Evolutionary conservation across 169 alveolate species (phyloP), one percentile per base, ranked within the genome.

Genomic region (Cryptosporidium xiaoi): DNA sequence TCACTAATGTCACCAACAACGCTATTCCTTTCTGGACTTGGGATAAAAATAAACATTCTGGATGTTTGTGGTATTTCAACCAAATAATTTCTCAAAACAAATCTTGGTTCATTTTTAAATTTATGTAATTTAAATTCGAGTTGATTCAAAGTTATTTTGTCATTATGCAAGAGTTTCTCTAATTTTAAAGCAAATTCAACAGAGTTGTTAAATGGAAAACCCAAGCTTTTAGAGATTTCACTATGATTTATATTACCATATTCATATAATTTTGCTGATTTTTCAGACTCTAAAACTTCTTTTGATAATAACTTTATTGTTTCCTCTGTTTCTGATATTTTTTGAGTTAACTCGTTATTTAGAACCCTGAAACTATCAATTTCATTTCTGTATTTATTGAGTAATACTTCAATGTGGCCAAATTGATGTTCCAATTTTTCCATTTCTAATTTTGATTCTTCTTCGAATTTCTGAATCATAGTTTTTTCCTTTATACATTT

Each of bases 51-150:
- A 60, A 34, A 40, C 15, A 77, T 56, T 77, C 56, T 77, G 40
- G 87, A 56, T 12, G 29, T 7, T 33, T 34, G 69, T 2, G 71
- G 71, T 56, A 77, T 77, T 60, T 77, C 87, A 40, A 56, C 29
- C 2, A 71, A 77, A 77, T 60, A 77, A 24, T 36, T 77, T 36
- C 87, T 77, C 10, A 68, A 77, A 60, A 77, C 62, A 62, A 60
- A 77, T 56, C 64, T 77, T 13, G 87, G 87, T 24, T 36, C 16
- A 44, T 60, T 77, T 24, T 34, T 77, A 77, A 60, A 40, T 31
- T 77, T 77, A 60, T 77, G 87, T 1, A 77, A 3, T 10, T 50
- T 77, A 60, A 60, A 77, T 62, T 77, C 71, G 13, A 77, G 71
- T 48, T 77, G 87, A 60, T 62, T 77, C 6, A 77, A 44, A 20